phyloP scores from a whole-genome alignment of 345 rosid genomes.

The Arabidopsis suecica region DNA sequence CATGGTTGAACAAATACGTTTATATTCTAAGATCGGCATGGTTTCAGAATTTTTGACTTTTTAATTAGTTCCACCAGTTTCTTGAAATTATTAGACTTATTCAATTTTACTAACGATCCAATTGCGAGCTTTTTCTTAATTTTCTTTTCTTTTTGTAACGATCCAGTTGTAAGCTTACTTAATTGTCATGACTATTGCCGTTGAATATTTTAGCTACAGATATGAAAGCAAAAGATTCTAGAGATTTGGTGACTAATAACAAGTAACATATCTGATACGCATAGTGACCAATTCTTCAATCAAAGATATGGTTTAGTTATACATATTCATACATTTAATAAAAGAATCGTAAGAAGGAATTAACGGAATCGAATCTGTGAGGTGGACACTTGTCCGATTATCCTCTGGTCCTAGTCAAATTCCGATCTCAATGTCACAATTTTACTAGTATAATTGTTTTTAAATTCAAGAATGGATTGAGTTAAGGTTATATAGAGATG shows the following conservation, averaged over 20 bases:
- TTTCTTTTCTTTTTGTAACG: background rate
- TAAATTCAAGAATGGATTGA: background rate
- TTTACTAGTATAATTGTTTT: background rate
- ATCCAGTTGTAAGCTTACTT: slow-evolving; percentile 17
- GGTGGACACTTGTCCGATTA: slow-evolving; percentile 22
- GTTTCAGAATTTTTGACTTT: no score
- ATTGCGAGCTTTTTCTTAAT: background rate
- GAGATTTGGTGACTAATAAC: slow-evolving; percentile 31
- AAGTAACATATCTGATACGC: slow-evolving; percentile 34
- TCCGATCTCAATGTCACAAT: background rate
- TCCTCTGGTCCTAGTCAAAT: slow-evolving; percentile 23
- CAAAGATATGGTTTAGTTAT: slow-evolving; percentile 28
- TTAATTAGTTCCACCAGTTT: no score
- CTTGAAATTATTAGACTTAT: no score
- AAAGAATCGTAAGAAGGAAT: slow-evolving; percentile 1
- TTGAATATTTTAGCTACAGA: background rate
- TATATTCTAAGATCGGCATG: no score
- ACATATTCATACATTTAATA: background rate
- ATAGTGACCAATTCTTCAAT: slow-evolving; percentile 34
- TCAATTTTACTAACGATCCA: background rate
- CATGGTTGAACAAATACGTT: no score
- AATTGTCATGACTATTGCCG: background rate
- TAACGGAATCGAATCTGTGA: slow-evolving; percentile 28
- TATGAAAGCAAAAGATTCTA: slow-evolving; percentile 29
- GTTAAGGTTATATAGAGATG: background rate